These are phyloP conservation scores for Moesziomyces parantarcticus DNA, from an alignment of 1,284 basidiomycete species.

Conservation along the genomic window DNA sequence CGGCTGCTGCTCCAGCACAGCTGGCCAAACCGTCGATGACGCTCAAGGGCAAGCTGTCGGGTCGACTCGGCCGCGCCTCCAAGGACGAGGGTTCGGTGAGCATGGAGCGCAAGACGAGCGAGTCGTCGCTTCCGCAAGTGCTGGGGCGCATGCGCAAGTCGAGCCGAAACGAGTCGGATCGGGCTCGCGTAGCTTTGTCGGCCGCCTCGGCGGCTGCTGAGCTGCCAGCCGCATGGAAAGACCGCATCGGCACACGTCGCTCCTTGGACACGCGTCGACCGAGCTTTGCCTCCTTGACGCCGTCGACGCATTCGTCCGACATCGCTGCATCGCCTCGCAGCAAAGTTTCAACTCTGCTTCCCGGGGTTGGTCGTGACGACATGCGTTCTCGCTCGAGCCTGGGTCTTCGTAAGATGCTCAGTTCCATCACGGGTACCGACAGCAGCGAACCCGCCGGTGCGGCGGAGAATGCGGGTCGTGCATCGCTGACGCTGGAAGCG, in stretches of 20 bases:
- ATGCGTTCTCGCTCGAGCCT: constrained; percentile 18
- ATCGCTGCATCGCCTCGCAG: no score
- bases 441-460: neutral
- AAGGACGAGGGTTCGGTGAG: neutral
- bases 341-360: neutral
- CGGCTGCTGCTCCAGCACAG: neutral
- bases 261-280: constrained; percentile 25
- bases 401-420: constrained; percentile 26
- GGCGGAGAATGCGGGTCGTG: neutral
- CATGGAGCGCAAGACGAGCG: constrained; percentile 9
- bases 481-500: constrained; percentile 15
- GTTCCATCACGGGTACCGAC: constrained; percentile 9
- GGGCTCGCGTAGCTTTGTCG: constrained; percentile 1
- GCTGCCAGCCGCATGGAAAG: constrained; percentile 39
- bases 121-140: constrained; percentile 12
- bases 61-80: constrained; percentile 6
- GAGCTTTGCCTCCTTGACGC: constrained; percentile 13
- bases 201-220: constrained; percentile 13
- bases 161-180: constrained; percentile 2
- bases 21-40: neutral
- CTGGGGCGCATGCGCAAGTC: constrained; percentile 18
- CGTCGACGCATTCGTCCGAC: constrained; percentile 7
- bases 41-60: constrained; percentile 34
- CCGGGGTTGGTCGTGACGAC: neutral
- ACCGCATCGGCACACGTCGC: constrained; percentile 19